These are phyloP conservation scores for Angomonas ambiguus DNA, from an alignment of 208 protist species.

Conservation along the genomic window DNA sequence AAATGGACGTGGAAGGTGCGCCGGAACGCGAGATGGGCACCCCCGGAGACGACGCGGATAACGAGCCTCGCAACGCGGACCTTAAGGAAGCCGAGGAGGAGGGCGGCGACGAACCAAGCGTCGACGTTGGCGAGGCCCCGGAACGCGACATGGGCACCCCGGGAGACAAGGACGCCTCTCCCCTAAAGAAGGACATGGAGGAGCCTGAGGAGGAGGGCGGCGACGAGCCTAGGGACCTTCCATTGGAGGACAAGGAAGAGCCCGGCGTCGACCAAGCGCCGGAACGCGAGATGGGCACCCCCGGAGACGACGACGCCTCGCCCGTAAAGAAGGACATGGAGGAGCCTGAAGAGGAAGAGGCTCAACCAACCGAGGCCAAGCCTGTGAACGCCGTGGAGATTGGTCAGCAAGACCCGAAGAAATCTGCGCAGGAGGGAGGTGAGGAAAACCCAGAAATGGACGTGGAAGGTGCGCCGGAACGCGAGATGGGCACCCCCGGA, in stretches of 20 bases:
- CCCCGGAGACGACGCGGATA: conserved; percentile 10
- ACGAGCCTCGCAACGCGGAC: not conserved
- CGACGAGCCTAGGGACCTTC: conserved; percentile 21
- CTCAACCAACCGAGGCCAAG: not conserved
- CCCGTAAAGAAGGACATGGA: conserved; percentile 16
- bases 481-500: conserved; percentile 21
- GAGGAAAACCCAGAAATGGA: not conserved
- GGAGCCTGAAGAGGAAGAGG: not conserved
- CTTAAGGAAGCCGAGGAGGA: conserved; percentile 1
- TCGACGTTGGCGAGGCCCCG: conserved; percentile 13
- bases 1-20: conserved; percentile 26
- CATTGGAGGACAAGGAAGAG: conserved; percentile 14
- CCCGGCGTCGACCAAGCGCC: conserved; percentile 10
- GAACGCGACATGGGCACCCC: conserved; percentile 16
- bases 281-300: conserved; percentile 16
- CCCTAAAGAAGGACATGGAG: conserved; percentile 14
- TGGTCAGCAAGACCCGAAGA: not conserved
- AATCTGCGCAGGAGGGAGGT: not conserved
- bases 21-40: not conserved
- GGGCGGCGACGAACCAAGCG: conserved; percentile 14
- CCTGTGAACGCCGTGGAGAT: not conserved
- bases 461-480: not conserved
- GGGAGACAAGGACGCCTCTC: conserved; percentile 19
- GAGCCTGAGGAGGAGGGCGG: conserved; percentile 14
- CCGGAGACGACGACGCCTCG: conserved; percentile 22